phyloP scores from a whole-genome alignment of 352 stramenopile genomes.

The Phytophthora colocasiae region DNA sequence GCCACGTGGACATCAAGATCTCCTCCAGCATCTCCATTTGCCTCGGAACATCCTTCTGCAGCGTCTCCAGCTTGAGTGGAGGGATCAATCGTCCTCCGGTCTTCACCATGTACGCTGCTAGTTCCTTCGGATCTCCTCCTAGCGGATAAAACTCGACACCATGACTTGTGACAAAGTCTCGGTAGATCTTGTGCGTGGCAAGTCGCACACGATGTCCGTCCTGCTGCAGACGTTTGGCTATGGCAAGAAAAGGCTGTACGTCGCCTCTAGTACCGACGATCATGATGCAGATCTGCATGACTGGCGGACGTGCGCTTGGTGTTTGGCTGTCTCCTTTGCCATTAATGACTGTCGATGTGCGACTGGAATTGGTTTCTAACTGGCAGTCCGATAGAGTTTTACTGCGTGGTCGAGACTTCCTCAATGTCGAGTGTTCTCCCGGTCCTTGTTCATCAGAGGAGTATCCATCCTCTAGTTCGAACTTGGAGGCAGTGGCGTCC shows the following conservation, averaged over 20 bases:
- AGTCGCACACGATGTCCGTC: slow-evolving; percentile 91
- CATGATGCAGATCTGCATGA: slow-evolving; percentile 88
- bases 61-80: slow-evolving; percentile 61
- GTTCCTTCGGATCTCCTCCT: slow-evolving; percentile 70
- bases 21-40: slow-evolving; percentile 91
- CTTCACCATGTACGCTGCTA: slow-evolving; percentile 92
- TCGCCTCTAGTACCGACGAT: slow-evolving; percentile 87
- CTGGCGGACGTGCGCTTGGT: slow-evolving; percentile 15
- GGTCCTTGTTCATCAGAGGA: slow-evolving; percentile 29
- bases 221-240: slow-evolving; percentile 81
- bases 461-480: slow-evolving; percentile 22
- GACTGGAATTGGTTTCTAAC: slow-evolving; percentile 22
- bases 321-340: slow-evolving; percentile 2
- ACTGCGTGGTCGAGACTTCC: slow-evolving; percentile 20
- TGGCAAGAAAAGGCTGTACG: slow-evolving; percentile 82
- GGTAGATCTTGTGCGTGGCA: slow-evolving; percentile 90
- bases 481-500: slow-evolving; percentile 4
- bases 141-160: slow-evolving; percentile 80
- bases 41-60: slow-evolving; percentile 68
- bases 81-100: slow-evolving; percentile 72
- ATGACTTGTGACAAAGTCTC: slow-evolving; percentile 73
- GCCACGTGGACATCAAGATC: slow-evolving; percentile 89
- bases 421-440: slow-evolving; percentile 22
- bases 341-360: slow-evolving; percentile 17
- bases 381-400: slow-evolving; percentile 32